Conservation (phyloP, 1,139 yeast species). For the Blastobotrys apis region DNA sequence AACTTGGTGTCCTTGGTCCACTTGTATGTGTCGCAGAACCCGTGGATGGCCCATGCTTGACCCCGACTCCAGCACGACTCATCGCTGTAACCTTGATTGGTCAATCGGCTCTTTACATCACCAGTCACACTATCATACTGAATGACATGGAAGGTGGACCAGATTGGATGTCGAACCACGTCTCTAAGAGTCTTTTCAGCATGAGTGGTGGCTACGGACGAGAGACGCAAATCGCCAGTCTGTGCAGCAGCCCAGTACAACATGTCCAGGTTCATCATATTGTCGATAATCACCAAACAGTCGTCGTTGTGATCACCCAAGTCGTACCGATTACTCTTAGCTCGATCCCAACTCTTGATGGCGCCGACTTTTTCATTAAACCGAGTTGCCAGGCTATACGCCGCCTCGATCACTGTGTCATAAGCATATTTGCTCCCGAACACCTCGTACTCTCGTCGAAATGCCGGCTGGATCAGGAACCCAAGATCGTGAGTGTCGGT, state of each 20-base stretch:
- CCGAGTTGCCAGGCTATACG: conserved; percentile 30
- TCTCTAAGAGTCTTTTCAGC: conserved; percentile 32
- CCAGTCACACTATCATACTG: conserved; percentile 29
- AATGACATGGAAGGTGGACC: conserved; percentile 32
- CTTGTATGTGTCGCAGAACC: conserved; percentile 29
- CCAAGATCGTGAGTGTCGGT: conserved; percentile 35
- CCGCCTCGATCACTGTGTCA: conserved; percentile 28
- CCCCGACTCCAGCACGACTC: conserved; percentile 34
- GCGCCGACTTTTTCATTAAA: conserved; percentile 29
- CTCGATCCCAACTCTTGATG: conserved; percentile 32
- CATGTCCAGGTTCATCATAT: conserved; percentile 34
- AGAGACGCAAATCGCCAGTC: conserved; percentile 31
- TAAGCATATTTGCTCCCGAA: conserved; percentile 21
- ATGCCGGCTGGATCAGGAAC: conserved; percentile 31
- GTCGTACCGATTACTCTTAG: conserved; percentile 20
- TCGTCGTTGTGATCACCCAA: conserved; percentile 25
- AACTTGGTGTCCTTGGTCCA: conserved; percentile 29
- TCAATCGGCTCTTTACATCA: conserved; percentile 25
- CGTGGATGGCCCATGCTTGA: conserved; percentile 34
- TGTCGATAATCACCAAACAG: conserved; percentile 34
- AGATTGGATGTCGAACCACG: conserved; percentile 28
- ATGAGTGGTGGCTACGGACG: conserved; percentile 33
- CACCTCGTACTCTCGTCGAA: conserved; percentile 27
- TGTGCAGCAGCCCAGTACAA: conserved; percentile 31
- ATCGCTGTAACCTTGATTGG: conserved; percentile 33